Evolutionary conservation across 768 basidiomycete genomes (phyloP).

Genomic region (Vararia minispora): DNA sequence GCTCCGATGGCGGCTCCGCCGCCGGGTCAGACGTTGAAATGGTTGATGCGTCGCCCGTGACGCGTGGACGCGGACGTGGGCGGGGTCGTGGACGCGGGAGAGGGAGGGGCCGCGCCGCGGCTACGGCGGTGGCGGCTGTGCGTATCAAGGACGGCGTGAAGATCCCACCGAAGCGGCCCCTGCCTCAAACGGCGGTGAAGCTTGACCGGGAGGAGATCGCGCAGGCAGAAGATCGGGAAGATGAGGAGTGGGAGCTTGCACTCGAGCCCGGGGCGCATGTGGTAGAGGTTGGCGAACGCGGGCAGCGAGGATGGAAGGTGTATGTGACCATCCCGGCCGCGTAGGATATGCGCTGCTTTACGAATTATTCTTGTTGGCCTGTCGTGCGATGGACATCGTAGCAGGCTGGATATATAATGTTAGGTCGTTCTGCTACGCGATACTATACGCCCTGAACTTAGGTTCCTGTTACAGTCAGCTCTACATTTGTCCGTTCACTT

Average conservation of each 20-base stretch:
- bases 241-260: conserved; percentile 41
- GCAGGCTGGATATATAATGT: too few species aligned
- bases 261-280: conserved; percentile 38
- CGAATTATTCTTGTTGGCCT: too few species aligned
- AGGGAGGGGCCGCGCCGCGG: background rate
- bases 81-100: conserved; percentile 24
- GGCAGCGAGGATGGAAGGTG: conserved; percentile 9
- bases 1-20: conserved; percentile 46
- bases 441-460: too few species aligned
- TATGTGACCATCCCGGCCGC: conserved; percentile 5
- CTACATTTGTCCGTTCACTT: too few species aligned
- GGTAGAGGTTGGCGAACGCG: conserved; percentile 51
- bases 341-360: background rate
- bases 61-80: conserved; percentile 28
- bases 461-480: too few species aligned
- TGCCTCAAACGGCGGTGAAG: conserved; percentile 34
- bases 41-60: conserved; percentile 23
- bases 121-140: background rate
- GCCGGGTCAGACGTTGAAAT: conserved; percentile 36
- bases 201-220: conserved; percentile 43
- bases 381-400: too few species aligned
- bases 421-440: too few species aligned
- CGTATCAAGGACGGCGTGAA: conserved; percentile 26
- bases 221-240: conserved; percentile 32
- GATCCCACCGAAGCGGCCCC: conserved; percentile 15